Conservation (phyloP, 306 rosid species). For the Abrus pulchellus region DNA sequence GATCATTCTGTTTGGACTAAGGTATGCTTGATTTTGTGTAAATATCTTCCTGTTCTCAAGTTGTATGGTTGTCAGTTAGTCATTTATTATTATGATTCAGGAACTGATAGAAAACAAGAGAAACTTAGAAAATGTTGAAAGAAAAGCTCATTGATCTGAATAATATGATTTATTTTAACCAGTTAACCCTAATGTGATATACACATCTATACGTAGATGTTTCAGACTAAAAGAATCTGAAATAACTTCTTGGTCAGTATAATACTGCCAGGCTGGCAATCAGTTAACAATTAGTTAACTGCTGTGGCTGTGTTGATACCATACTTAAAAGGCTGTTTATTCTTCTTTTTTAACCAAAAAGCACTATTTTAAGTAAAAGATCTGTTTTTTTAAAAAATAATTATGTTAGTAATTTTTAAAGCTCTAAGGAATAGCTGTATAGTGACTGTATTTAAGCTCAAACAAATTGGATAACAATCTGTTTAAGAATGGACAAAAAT, state of each 20-base stretch:
- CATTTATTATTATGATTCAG: neutral
- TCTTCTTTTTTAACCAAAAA: neutral
- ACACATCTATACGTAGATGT: neutral
- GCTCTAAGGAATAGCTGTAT: neutral
- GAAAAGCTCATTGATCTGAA: neutral
- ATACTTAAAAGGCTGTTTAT: neutral
- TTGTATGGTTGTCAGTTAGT: constrained; percentile 13
- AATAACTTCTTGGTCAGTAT: neutral
- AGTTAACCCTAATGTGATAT: neutral
- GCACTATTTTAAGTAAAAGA: neutral
- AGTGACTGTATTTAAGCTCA: neutral
- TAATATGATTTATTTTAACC: constrained; percentile 13
- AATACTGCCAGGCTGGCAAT: neutral
- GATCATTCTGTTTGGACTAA: constrained; percentile 88
- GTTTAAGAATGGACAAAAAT: neutral
- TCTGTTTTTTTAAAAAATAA: neutral
- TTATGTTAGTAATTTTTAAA: no score
- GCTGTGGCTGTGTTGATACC: neutral
- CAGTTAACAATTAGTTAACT: neutral
- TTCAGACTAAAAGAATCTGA: neutral
- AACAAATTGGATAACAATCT: constrained; percentile 20
- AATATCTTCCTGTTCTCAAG: neutral
- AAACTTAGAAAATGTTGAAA: constrained; percentile 1
- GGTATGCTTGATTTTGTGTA: constrained; percentile 61
- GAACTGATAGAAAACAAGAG: neutral